phyloP scores from a whole-genome alignment of 352 stramenopile genomes.

The Pythium vanterpoolii region DNA sequence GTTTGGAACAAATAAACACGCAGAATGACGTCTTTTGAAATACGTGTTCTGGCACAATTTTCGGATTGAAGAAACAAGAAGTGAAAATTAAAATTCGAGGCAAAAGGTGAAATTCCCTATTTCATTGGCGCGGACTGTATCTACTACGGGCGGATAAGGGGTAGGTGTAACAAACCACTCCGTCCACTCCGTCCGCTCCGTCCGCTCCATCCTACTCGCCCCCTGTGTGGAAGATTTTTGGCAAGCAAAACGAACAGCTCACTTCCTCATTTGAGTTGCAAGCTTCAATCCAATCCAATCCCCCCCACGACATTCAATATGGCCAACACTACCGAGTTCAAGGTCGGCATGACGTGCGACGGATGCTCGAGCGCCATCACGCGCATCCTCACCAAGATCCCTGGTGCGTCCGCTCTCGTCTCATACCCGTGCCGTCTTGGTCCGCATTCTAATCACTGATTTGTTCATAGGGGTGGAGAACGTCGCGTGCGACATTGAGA shows the following conservation, averaged over 20 bases:
- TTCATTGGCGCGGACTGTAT: no score
- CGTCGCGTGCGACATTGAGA: conserved; percentile 86
- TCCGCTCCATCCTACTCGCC: not conserved
- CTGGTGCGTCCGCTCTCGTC: conserved; percentile 37
- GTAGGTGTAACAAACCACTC: not conserved
- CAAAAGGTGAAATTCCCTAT: no score
- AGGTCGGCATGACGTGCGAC: conserved; percentile 89
- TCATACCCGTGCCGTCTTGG: not conserved
- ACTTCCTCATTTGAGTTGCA: conserved; percentile 19
- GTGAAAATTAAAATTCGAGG: no score
- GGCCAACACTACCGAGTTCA: conserved; percentile 61
- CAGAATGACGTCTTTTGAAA: no score
- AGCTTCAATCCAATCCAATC: conserved; percentile 7
- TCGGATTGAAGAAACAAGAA: no score
- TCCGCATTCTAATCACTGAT: not conserved
- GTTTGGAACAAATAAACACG: no score
- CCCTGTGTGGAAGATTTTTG: not conserved
- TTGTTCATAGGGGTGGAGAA: conserved; percentile 57
- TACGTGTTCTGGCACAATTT: no score
- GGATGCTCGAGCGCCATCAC: conserved; percentile 88
- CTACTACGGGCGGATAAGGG: not conserved
- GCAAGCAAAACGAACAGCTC: conserved; percentile 1
- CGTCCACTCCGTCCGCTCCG: not conserved
- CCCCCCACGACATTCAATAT: not conserved
- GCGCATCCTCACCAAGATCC: conserved; percentile 88